phyloP scores from a whole-genome alignment of 1,284 basidiomycete species.

The Pascua sp. region DNA sequence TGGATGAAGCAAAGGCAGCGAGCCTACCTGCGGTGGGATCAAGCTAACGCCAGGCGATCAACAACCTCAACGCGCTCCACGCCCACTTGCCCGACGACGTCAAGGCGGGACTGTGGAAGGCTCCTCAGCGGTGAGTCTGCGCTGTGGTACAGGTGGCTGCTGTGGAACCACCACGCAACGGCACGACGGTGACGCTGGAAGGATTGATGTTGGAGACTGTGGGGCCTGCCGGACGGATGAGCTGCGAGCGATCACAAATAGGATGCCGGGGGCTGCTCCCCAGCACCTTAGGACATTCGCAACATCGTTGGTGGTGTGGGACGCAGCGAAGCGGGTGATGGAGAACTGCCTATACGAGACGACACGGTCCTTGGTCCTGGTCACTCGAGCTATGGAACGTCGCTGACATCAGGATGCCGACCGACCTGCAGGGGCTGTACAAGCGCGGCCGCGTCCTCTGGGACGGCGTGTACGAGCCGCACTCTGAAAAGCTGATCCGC shows the following conservation, averaged over 20 bases:
- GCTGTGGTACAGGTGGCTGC: neutral
- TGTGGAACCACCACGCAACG: neutral
- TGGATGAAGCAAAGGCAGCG: neutral
- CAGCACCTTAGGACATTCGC: too few relatives aligned
- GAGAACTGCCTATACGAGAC: too few relatives aligned
- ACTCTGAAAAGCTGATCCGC: conserved; percentile 79
- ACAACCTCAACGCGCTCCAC: conserved; percentile 70
- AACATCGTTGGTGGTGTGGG: too few relatives aligned
- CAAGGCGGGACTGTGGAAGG: conserved; percentile 32
- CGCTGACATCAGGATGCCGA: conserved; percentile 30
- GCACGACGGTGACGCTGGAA: neutral
- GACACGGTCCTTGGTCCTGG: too few relatives aligned
- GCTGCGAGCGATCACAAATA: too few relatives aligned
- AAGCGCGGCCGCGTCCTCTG: conserved; percentile 69
- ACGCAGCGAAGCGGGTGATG: too few relatives aligned
- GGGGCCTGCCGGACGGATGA: too few relatives aligned
- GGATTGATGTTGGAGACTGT: neutral
- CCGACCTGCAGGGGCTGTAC: conserved; percentile 63
- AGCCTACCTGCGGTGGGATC: neutral
- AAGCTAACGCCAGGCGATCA: conserved; percentile 59
- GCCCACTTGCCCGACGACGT: conserved; percentile 75
- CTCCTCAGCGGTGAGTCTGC: conserved; percentile 55
- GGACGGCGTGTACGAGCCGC: conserved; percentile 87
- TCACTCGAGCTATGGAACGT: neutral
- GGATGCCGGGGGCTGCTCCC: too few relatives aligned